These are phyloP conservation scores for Aphanomyces astaci DNA, from an alignment of 352 stramenopile species.

Conservation along the genomic window DNA sequence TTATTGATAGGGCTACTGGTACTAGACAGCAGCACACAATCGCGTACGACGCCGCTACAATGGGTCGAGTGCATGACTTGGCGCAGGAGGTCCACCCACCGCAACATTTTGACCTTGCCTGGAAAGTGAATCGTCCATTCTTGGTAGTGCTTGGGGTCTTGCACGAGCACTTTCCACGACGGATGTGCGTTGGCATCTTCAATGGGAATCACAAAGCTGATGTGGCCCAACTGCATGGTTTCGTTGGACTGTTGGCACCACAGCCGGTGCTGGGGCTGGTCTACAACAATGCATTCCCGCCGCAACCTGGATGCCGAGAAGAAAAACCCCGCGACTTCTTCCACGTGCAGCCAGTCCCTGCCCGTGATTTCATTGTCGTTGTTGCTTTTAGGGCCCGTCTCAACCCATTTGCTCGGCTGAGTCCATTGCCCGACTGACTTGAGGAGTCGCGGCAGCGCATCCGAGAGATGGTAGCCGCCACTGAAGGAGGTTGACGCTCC, in stretches of 20 bases:
- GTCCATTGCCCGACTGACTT: neutral
- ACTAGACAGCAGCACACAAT: conserved; percentile 29
- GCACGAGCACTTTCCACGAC: conserved; percentile 58
- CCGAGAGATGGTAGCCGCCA: neutral
- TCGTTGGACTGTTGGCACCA: conserved; percentile 47
- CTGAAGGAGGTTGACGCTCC: neutral
- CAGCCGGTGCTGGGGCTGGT: conserved; percentile 49
- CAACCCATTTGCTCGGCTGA: neutral
- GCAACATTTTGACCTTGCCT: conserved; percentile 31
- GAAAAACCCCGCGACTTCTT: conserved; percentile 47
- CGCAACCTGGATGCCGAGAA: conserved; percentile 36
- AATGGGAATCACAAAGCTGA: conserved; percentile 49
- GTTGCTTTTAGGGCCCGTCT: neutral
- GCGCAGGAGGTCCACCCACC: conserved; percentile 39
- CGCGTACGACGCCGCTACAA: conserved; percentile 33
- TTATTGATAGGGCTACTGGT: no score
- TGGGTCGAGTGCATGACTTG: conserved; percentile 33
- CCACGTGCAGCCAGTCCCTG: conserved; percentile 51
- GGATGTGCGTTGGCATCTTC: conserved; percentile 30
- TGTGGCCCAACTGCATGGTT: conserved; percentile 47
- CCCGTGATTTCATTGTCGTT: conserved; percentile 25
- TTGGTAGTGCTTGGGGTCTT: conserved; percentile 44
- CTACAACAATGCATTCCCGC: conserved; percentile 41
- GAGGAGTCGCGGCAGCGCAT: neutral
- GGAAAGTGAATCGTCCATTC: conserved; percentile 59